A percentile compares a stretch with the other conserved stretches of the same genome.
Evolutionary conservation across 2,329 filamentous ascomycete species (phyloP).

Genomic region (Calonectria naviculata): DNA sequence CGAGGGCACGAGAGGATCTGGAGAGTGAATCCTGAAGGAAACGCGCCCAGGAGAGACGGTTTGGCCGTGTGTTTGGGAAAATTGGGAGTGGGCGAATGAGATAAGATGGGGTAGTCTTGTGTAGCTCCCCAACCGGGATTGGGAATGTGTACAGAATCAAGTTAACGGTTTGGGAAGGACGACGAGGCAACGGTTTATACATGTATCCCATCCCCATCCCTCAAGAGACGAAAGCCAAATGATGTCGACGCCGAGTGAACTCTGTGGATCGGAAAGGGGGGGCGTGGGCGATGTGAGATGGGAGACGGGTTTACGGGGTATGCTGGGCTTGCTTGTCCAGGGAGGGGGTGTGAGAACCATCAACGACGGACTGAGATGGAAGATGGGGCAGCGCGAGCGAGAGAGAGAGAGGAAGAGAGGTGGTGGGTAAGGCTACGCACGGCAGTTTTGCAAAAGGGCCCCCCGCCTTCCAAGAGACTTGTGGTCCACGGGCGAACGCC

Average conservation of each 20-base stretch:
- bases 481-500: slow-evolving; percentile 40
- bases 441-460: slow-evolving; percentile 45
- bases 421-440: slow-evolving; percentile 45
- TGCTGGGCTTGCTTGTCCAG: slow-evolving; percentile 21
- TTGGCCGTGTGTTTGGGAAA: slow-evolving; percentile 17
- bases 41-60: background rate
- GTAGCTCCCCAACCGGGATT: slow-evolving; percentile 13
- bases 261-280: slow-evolving; percentile 36
- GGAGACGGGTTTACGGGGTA: slow-evolving; percentile 35
- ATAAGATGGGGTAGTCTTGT: background rate
- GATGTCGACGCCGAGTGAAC: slow-evolving; percentile 31
- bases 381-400: slow-evolving; percentile 13
- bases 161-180: slow-evolving; percentile 12
- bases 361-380: slow-evolving; percentile 16
- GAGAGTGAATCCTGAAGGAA: slow-evolving; percentile 31
- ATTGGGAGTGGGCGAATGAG: background rate
- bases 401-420: background rate
- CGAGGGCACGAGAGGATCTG: slow-evolving; percentile 30
- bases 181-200: slow-evolving; percentile 37
- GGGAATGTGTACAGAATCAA: slow-evolving; percentile 13
- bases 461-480: slow-evolving; percentile 32
- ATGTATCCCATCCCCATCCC: slow-evolving; percentile 24
- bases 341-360: slow-evolving; percentile 32
- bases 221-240: slow-evolving; percentile 22
- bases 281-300: slow-evolving; percentile 29